Evolutionary conservation across 192 early-diverging fungal species (phyloP), one percentile per base, ranked within the genome.

Genomic region (Coemansia sp.): DNA sequence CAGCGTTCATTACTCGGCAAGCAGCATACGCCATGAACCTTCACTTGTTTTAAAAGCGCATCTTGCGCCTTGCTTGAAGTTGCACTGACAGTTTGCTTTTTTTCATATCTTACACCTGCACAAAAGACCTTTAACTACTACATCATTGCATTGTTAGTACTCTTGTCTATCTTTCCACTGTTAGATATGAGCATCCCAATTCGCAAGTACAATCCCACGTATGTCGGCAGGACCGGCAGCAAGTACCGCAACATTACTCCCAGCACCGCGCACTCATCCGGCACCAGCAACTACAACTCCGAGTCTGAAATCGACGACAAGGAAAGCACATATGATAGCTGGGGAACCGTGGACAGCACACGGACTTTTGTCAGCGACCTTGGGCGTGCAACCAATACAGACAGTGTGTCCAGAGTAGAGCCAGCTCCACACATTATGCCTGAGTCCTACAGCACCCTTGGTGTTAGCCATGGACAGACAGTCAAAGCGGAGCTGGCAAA

Each of bases 341-440:
- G 34, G 51, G 28, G 40, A 51, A 65, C 63, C 0, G 55, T 57
- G 21, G 63, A 43, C 23, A 62, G 42, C 28, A 43, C 43, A 3
- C 51, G 38, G 39, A 65, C 53, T 16, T 65, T 57, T 65, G 53
- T 40, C 53, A 55, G 62, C 24, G 9, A 36, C 31, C 31, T 48
- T 5, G 34, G 40, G 5, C 46, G 14, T n/a, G 5, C 63, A 7
- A 7, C 13, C 21, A 28, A 43, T 36, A 24, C 37, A 42, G 40
- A 55, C 16, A 21, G 40, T 13, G 38, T 28, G 7, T 37, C 51
- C 38, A 57, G 53, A 16, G 38, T 57, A 28, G 34, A 34, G 31
- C 63, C 63, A 35, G 55, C 26, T 31, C 26, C 35, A 7, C 55
- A 65, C 53, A 65, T 65, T 31, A 55, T 65, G 63, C 63, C 63